Evolutionary conservation across 2,329 filamentous ascomycete genomes (phyloP).

Genomic region (Zymoseptoria ardabiliae): DNA sequence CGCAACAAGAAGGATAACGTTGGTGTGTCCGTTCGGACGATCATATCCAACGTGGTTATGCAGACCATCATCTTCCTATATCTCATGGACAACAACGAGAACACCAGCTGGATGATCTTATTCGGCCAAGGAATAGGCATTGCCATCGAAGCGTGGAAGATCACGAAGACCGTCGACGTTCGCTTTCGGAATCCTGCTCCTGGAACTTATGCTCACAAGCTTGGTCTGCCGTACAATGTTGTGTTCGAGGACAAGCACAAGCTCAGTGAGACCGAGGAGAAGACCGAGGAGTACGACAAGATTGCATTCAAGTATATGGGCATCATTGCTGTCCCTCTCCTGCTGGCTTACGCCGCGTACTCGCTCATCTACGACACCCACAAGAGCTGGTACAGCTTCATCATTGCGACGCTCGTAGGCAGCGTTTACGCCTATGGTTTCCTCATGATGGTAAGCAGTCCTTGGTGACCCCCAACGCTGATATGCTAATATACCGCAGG

Average conservation of each 20-base stretch:
- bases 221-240: constrained; percentile 60
- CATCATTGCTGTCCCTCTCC: constrained; percentile 77
- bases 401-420: constrained; percentile 89
- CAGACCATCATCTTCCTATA: constrained; percentile 93
- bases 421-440: constrained; percentile 98
- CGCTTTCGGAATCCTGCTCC: constrained; percentile 63
- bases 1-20: constrained; percentile 99
- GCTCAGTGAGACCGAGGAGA: constrained; percentile 88
- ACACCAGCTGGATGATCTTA: constrained; percentile 98
- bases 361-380: constrained; percentile 87
- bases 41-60: constrained; percentile 97
- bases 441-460: constrained; percentile 91
- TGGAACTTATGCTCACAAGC: constrained; percentile 52
- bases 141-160: constrained; percentile 78
- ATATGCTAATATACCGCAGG: constrained; percentile 15
- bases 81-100: constrained; percentile 92
- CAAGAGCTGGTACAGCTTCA: constrained; percentile 87
- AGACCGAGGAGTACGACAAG: constrained; percentile 96
- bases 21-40: constrained; percentile 90
- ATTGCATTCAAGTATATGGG: constrained; percentile 98
- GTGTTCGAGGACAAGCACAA: constrained; percentile 95
- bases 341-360: constrained; percentile 84
- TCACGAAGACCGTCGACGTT: constrained; percentile 91
- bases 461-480: too few species aligned
- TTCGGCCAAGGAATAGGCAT: constrained; percentile 85